phyloP scores from a whole-genome alignment of 1,284 basidiomycete genomes.

The Ceratobasidium sp. region DNA sequence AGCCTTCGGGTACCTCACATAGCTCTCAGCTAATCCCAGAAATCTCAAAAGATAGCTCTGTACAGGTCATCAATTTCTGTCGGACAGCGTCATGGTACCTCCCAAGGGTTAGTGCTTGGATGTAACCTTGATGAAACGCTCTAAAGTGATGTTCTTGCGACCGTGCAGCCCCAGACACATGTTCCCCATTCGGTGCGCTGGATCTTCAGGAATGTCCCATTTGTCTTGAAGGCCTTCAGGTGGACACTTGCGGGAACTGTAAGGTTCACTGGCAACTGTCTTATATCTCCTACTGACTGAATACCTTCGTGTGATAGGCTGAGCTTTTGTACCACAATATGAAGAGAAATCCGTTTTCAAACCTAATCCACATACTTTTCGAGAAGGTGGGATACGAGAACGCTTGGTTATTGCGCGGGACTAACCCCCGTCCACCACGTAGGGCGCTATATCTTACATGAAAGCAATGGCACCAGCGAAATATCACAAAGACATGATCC shows the following conservation, averaged over 20 bases:
- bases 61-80: slow-evolving; percentile 54
- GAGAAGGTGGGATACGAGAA: background rate
- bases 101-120: slow-evolving; percentile 58
- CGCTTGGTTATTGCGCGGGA: background rate
- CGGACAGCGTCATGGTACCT: slow-evolving; percentile 60
- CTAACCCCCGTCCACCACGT: background rate
- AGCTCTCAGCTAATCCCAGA: slow-evolving; percentile 59
- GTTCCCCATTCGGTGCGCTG: background rate
- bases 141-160: background rate
- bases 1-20: background rate
- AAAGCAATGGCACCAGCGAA: slow-evolving; percentile 21
- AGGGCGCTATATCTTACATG: slow-evolving; percentile 1
- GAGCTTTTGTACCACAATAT: slow-evolving; percentile 5
- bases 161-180: slow-evolving; percentile 2
- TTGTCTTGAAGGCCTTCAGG: background rate
- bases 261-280: too few relatives aligned
- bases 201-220: slow-evolving; percentile 30
- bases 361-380: background rate
- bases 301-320: background rate
- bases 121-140: too few relatives aligned
- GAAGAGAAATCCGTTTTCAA: background rate
- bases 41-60: slow-evolving; percentile 28
- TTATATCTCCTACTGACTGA: background rate
- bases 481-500: slow-evolving; percentile 31
- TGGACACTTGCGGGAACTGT: slow-evolving; percentile 7